Base-by-base conservation (phyloP, 495 filamentous ascomycete species). In the Penicillium atrosanguineum region DNA sequence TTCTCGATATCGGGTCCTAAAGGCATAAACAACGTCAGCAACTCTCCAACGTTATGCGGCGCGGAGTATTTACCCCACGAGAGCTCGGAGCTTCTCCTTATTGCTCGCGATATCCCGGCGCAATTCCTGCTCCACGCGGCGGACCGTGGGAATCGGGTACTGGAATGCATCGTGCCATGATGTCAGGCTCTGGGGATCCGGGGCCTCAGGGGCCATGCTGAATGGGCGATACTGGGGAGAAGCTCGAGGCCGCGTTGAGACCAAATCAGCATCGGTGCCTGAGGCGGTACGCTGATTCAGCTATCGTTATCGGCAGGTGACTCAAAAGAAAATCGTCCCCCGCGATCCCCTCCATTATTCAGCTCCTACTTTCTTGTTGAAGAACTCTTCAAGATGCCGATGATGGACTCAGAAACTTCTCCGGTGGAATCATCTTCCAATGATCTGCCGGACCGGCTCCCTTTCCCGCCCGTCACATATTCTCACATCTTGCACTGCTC, bases 401-500 rank as follows among this genome's bases (percentile, higher is more conserved):
- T 62, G 18, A 64, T 70, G 12, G 71, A 73, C 15, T 42, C 69
- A 9, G 64, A 68, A 9, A 34, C 23, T 46, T 42, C 42, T 37
- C 43, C 49, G 9, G 49, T 49, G 7, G 69, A 55, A 9, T 44
- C 58, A 0, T 29, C 62, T 28, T 57, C 50, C 0, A 49, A 54
- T 9, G 64, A 64, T 20, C 47, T 60, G 6, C 65, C 60, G 2
- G 62, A 65, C 28, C 71, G 69, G 31, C 80, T 89, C 25, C 87
- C 83, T 36, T 97, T 97, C 60, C 87, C 88, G 14, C 90, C 90
- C 3, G 79, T 96, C 40, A 88, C 84, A 6, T 83, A 85, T 60
- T 81, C 85, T 23, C 94, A 98, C 62, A 95, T 98, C 60, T 71
- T 96, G 34, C 84, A 97, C 69, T 98, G 94, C 73, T 94, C 94